Conservation (phyloP, 164 flowering plant genomes). For the Euptelea pleiosperma region DNA sequence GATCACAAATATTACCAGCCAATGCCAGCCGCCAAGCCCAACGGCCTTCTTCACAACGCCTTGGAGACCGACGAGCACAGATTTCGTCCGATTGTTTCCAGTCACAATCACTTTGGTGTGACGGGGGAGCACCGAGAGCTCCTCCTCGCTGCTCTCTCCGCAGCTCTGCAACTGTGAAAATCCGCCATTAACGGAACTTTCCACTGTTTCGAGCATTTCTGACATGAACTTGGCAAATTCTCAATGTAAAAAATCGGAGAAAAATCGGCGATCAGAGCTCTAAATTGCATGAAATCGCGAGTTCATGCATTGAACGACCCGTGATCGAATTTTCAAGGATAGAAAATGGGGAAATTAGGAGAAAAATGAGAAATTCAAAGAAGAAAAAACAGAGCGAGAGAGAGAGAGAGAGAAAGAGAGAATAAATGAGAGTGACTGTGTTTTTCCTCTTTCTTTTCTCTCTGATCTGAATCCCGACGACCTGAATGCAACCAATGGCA, state of each 20-base stretch:
- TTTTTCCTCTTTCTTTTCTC: constrained; percentile 11
- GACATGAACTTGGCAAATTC: not conserved
- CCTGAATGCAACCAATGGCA: constrained; percentile 27
- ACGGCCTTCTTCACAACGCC: constrained; percentile 92
- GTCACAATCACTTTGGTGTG: constrained; percentile 87
- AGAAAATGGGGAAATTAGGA: constrained; percentile 16
- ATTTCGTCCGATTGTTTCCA: constrained; percentile 82
- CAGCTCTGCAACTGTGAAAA: constrained; percentile 55
- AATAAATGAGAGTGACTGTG: constrained; percentile 36
- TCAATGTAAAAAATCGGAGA: not conserved
- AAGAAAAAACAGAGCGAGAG: constrained; percentile 38
- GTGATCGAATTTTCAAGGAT: constrained; percentile 15
- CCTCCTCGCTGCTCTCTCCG: constrained; percentile 79
- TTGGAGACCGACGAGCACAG: constrained; percentile 78
- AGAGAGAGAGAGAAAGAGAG: constrained; percentile 17
- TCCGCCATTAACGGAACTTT: constrained; percentile 33
- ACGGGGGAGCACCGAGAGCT: constrained; percentile 74
- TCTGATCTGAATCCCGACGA: constrained; percentile 66
- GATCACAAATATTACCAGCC: constrained; percentile 67
- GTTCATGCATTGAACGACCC: constrained; percentile 43
- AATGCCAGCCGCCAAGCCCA: constrained; percentile 94
- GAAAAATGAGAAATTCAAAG: constrained; percentile 15
- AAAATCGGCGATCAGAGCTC: constrained; percentile 8
- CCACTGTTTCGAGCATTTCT: constrained; percentile 57
- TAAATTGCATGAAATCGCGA: constrained; percentile 26